These are phyloP conservation scores for Phyllosticta citriasiana DNA, from an alignment of 2,329 filamentous ascomycete species.

Conservation along the genomic window DNA sequence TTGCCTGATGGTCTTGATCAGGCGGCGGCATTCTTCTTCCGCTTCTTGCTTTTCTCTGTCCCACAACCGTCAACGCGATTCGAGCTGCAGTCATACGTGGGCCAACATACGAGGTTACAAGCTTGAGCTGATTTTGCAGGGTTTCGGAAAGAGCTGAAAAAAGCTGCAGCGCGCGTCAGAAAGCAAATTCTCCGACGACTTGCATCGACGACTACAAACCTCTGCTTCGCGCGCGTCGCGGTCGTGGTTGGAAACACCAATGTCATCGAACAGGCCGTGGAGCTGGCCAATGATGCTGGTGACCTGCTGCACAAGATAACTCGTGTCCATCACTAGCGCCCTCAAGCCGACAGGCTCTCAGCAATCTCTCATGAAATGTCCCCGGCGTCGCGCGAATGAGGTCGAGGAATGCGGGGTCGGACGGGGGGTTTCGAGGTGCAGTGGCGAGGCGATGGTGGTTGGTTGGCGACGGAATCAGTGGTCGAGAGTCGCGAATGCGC, in stretches of 20 bases:
- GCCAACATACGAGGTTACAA: constrained; percentile 55
- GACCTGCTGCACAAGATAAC: constrained; percentile 89
- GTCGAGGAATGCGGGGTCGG: background rate
- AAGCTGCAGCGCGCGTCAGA: constrained; percentile 46
- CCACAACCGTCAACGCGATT: background rate
- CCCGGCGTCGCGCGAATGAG: background rate
- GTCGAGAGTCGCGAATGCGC: background rate
- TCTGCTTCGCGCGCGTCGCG: constrained; percentile 82
- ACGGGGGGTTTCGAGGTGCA: background rate
- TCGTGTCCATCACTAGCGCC: constrained; percentile 61
- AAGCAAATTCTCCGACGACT: constrained; percentile 2
- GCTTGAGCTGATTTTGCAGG: constrained; percentile 76
- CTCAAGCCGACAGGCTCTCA: background rate
- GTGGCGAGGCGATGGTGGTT: background rate
- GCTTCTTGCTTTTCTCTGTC: constrained; percentile 74
- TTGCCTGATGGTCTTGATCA: constrained; percentile 78
- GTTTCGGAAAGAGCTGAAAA: constrained; percentile 88
- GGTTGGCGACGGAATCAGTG: background rate
- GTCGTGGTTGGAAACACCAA: constrained; percentile 89
- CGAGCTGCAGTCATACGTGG: background rate
- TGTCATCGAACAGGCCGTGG: constrained; percentile 93
- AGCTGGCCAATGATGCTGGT: constrained; percentile 87
- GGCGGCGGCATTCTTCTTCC: constrained; percentile 77
- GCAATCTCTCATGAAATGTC: background rate
- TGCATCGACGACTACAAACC: constrained; percentile 42